Evolutionary conservation across 306 rosid species (phyloP), one percentile per base, ranked within the genome.

Genomic region (Argentina anserina): DNA sequence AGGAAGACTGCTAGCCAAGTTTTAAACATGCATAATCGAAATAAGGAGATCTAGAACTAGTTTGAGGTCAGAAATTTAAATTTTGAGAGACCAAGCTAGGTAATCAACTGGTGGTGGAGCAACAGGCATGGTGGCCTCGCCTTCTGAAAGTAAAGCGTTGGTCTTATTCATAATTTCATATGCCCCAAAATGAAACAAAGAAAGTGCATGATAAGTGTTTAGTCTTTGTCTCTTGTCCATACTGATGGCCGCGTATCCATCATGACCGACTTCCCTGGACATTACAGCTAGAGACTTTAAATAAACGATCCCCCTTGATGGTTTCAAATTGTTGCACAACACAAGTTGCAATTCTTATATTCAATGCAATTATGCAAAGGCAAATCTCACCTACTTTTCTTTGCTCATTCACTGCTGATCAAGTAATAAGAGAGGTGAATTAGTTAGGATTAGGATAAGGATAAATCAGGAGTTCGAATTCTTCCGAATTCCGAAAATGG

Each of bases 191-290:
- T 4, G 56, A 26, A 3, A 68, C 14, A 0, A 7, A 47, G n/a
- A 34, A 45, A 33, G 13, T 9, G 5, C n/a, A 20, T 26, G 14
- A 20, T 20, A 0, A 13, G 64, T 59, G 39, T 29, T 33, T 11
- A 29, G 66, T 61, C 66, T 61, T 26, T 17, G 23, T 61, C 23
- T 61, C 58, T 25, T 47, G 63, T 69, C 74, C 46, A n/a, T 13
- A 34, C 46, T 6, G 63, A 12, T 50, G 63, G 63, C 74, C 23
- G 28, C 41, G 0, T n/a, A 13, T 29, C 41, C 65, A 18, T 2
- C 31, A 28, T 28, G 34, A 4, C 8, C 3, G 31, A 1, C 7
- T 49, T 20, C 26, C 26, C 37, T 28, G 63, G 12, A 25, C 5
- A 55, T 7, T 45, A 12, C 26, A 1, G 7, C 15, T 8, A 65